Evolutionary conservation across 768 basidiomycete genomes (phyloP).

Genomic region (Phylloporus sp.): DNA sequence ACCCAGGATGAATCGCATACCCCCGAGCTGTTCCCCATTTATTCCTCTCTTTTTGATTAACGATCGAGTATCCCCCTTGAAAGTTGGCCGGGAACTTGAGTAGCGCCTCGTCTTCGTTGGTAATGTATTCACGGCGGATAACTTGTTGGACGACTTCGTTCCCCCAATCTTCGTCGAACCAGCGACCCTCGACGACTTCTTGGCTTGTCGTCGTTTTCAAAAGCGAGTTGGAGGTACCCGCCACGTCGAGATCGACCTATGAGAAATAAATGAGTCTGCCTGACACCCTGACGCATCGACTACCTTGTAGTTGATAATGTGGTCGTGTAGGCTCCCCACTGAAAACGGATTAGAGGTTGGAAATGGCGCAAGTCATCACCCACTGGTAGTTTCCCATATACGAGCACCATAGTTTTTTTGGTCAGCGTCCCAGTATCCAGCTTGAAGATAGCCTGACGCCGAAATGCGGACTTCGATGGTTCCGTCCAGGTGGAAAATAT

Average conservation of each 20-base stretch:
- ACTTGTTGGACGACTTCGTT: constrained; percentile 49
- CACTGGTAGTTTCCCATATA: constrained; percentile 53
- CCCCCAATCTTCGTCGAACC: constrained; percentile 60
- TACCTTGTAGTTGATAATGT: constrained; percentile 62
- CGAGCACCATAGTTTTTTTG: constrained; percentile 50
- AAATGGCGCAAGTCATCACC: constrained; percentile 16
- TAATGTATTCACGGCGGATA: constrained; percentile 43
- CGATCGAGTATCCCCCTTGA: constrained; percentile 53
- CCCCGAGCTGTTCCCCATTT: constrained; percentile 55
- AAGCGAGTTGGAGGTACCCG: constrained; percentile 53
- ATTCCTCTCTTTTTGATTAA: constrained; percentile 50
- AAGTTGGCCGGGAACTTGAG: constrained; percentile 51
- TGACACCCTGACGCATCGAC: neutral
- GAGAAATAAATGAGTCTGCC: constrained; percentile 1
- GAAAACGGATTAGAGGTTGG: neutral
- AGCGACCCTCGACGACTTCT: constrained; percentile 46
- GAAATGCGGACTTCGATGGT: constrained; percentile 65
- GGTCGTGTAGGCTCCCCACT: constrained; percentile 68
- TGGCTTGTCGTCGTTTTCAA: constrained; percentile 45
- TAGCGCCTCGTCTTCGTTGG: constrained; percentile 47
- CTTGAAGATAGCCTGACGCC: constrained; percentile 66
- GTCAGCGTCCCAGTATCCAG: constrained; percentile 49
- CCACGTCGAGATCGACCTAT: constrained; percentile 61
- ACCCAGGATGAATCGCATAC: constrained; percentile 58
- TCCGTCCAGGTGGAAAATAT: constrained; percentile 61